A percentile compares a stretch with the other conserved stretches of the same genome.
Evolutionary conservation across 257 asterid genomes (phyloP).

Genomic region (Capsicum chinense): DNA sequence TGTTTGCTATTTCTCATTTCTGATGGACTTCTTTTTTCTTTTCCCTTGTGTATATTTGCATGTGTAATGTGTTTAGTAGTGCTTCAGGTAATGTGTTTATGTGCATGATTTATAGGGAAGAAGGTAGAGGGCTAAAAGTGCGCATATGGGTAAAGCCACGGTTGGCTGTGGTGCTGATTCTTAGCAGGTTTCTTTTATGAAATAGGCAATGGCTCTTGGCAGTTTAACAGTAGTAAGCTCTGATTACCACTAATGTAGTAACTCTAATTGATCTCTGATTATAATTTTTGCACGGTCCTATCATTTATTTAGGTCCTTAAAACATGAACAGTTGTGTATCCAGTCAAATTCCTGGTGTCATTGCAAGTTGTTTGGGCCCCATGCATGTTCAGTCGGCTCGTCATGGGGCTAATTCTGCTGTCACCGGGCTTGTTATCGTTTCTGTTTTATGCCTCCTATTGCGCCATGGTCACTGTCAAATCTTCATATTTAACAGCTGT

Average conservation of each 20-base stretch:
- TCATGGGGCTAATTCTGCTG: neutral
- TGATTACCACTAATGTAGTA: neutral
- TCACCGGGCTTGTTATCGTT: neutral
- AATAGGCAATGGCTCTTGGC: slow-evolving; percentile 8
- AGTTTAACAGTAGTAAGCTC: neutral
- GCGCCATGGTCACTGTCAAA: neutral
- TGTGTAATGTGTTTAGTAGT: neutral
- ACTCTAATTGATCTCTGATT: neutral
- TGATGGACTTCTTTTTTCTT: neutral
- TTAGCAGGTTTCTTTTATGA: neutral
- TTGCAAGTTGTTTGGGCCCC: neutral
- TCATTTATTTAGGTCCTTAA: neutral
- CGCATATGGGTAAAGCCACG: neutral
- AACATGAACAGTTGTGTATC: neutral
- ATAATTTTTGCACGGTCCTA: neutral
- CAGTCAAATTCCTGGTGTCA: slow-evolving; percentile 7
- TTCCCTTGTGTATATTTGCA: neutral
- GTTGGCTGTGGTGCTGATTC: slow-evolving; percentile 6
- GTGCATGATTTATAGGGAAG: neutral
- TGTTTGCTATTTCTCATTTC: neutral
- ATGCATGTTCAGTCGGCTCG: neutral
- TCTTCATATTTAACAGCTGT: neutral
- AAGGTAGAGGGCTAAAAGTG: neutral
- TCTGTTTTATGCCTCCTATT: neutral
- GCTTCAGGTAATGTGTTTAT: neutral